Base-by-base conservation (phyloP, 2,329 filamentous ascomycete species). In the Epichloe aotearoae region DNA sequence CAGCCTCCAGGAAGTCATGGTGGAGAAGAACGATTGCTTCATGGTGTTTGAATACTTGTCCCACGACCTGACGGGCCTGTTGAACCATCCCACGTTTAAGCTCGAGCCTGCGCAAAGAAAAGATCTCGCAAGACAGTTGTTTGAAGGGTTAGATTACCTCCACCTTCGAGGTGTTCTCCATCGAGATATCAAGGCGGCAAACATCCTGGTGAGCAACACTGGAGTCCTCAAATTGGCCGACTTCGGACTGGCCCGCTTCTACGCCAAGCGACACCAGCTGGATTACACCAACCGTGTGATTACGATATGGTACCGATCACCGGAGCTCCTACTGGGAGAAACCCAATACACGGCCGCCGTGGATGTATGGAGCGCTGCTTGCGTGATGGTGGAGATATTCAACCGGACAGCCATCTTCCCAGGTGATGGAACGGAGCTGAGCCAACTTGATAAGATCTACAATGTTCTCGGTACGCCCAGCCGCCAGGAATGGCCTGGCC, bases 21-120 rank as follows among this genome's bases (percentile, higher is more conserved):
- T 98, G 2, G 93, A 98, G 69, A 87, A 85, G 63, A 97, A 97
- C 58, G 90, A 97, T 67, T 98, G 93, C 66, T 98, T 95, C 69
- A 98, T 98, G 93, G 93, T 98, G 3, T 98, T 98, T 57, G 93
- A 98, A 66, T 98, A 98, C 63, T 76, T 97, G 34, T 91, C 93
- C 1, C 93, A 98, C 65, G 93, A 98, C 65, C 73, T 98, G 54
- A 98, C 93, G 3, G 93, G 93, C 14, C 74, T 98, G 34, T 79
- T 98, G 54, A 97, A 97, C 61, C 93, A 98, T 62, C 93, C 93
- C 0, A 85, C 84, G 0, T 98, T 95, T 69, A 84, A 83, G 53
- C 78, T 98, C 14, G 86, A 93, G 38, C 72, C 82, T 4, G 81
- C 84, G 0, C 90, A 97, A 65, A 94, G 89, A 69, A 98, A 98